A percentile compares a stretch with the other conserved stretches of the same genome.
phyloP scores from a whole-genome alignment of 2,329 filamentous ascomycete genomes.

The Pseudogymnoascus sp. region DNA sequence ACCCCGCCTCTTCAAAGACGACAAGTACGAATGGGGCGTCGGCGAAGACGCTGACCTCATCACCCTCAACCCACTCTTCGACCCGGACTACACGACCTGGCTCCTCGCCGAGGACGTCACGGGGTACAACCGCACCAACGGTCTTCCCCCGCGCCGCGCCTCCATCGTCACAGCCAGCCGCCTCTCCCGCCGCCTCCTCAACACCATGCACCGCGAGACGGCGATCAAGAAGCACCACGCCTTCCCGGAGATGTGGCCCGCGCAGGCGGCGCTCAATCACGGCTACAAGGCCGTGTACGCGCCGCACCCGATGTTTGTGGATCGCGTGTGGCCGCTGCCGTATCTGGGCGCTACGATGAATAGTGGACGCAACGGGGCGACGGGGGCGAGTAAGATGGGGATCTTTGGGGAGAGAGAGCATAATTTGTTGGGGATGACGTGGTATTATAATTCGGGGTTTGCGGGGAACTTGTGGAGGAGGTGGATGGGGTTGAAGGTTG shows the following conservation, averaged over 20 bases:
- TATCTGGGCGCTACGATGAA: slow-evolving; percentile 77
- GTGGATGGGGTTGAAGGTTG: slow-evolving; percentile 76
- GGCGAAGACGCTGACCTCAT: slow-evolving; percentile 88
- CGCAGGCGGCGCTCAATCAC: slow-evolving; percentile 78
- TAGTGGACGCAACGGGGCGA: slow-evolving; percentile 63
- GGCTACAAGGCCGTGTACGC: slow-evolving; percentile 88
- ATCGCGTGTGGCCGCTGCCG: slow-evolving; percentile 73
- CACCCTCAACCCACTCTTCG: slow-evolving; percentile 84
- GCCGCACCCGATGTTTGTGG: slow-evolving; percentile 81
- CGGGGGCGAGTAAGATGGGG: slow-evolving; percentile 62
- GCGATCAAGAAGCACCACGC: slow-evolving; percentile 77
- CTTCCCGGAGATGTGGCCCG: slow-evolving; percentile 95
- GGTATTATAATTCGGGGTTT: slow-evolving; percentile 87
- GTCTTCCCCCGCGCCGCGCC: slow-evolving; percentile 63
- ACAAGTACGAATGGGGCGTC: slow-evolving; percentile 79
- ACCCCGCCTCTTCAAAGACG: slow-evolving; percentile 63
- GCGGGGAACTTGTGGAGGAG: slow-evolving; percentile 71
- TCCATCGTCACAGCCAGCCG: slow-evolving; percentile 84
- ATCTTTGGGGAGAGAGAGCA: slow-evolving; percentile 80
- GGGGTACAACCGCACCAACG: slow-evolving; percentile 61
- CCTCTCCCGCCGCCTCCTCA: slow-evolving; percentile 69
- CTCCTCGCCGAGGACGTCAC: slow-evolving; percentile 73
- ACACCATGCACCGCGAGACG: slow-evolving; percentile 87
- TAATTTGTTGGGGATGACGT: slow-evolving; percentile 77
- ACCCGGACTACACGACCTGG: slow-evolving; percentile 83